These are phyloP conservation scores for Cutaneotrichosporon sp. DNA, from an alignment of 1,284 basidiomycete genomes.

Conservation along the genomic window DNA sequence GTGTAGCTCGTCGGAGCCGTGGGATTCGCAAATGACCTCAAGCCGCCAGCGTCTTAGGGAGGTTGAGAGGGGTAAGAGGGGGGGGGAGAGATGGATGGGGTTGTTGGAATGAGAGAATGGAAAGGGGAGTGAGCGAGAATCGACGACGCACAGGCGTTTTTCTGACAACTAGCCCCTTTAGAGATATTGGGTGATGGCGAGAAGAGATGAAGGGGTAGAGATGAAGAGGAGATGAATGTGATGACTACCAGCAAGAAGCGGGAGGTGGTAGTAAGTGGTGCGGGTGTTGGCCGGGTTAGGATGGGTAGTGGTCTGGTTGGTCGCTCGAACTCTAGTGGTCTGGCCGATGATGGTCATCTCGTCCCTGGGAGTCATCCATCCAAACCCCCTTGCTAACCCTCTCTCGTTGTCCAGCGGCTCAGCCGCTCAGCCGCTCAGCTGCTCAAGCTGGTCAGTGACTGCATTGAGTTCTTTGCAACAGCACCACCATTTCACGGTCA, in stretches of 20 bases:
- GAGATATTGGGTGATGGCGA: neutral
- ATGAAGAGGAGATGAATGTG: neutral
- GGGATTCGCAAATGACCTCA: neutral
- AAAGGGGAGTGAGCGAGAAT: no score
- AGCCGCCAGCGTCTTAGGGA: neutral
- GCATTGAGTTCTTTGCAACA: no score
- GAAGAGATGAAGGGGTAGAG: conserved; percentile 1
- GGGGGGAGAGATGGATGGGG: neutral
- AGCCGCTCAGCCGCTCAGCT: no score
- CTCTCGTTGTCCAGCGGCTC: no score
- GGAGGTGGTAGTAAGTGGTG: neutral
- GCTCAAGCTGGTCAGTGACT: no score
- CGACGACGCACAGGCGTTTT: neutral
- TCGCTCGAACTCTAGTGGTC: no score
- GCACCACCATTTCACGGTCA: no score
- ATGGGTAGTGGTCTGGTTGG: no score
- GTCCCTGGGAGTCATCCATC: no score
- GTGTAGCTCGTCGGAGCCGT: neutral
- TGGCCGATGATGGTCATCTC: no score
- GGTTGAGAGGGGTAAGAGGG: neutral
- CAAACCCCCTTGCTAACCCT: no score
- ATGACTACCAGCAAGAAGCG: neutral
- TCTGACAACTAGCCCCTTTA: neutral
- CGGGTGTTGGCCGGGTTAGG: no score
- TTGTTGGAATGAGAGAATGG: neutral